A percentile compares a stretch with the other conserved stretches of the same genome.
Evolutionary conservation across 1,139 yeast species (phyloP).

Genomic region (Debaryomycetaceae sp.): DNA sequence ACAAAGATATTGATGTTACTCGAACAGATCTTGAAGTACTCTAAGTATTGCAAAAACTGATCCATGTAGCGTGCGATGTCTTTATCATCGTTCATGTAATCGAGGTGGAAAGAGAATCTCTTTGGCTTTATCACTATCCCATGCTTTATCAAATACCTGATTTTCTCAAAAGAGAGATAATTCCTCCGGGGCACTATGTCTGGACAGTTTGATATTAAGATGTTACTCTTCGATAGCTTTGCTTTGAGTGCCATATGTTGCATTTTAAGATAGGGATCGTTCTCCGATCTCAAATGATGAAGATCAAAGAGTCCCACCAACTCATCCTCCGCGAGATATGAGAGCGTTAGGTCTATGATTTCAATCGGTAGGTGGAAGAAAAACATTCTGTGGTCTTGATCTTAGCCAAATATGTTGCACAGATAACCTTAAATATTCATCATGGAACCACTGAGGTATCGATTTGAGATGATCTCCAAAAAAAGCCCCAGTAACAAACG

Average conservation of each 20-base stretch:
- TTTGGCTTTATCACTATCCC: constrained; percentile 18
- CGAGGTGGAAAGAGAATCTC: constrained; percentile 13
- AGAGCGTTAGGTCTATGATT: constrained; percentile 11
- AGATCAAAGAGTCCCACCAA: constrained; percentile 14
- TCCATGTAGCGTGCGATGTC: not conserved
- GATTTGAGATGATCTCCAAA: not conserved
- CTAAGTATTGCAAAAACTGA: constrained; percentile 1
- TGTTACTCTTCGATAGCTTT: constrained; percentile 9
- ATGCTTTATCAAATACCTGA: constrained; percentile 14
- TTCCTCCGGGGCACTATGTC: not conserved
- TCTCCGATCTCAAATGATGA: constrained; percentile 3
- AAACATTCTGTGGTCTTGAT: not conserved
- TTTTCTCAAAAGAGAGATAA: constrained; percentile 1
- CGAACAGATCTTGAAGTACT: constrained; percentile 8
- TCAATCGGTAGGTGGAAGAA: constrained; percentile 12
- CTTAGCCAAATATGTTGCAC: too few species aligned
- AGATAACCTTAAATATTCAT: not conserved
- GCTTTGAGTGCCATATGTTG: constrained; percentile 17
- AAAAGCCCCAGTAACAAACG: not conserved
- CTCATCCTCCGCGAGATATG: constrained; percentile 13
- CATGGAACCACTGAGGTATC: not conserved
- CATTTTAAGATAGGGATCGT: constrained; percentile 9
- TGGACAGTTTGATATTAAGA: constrained; percentile 12
- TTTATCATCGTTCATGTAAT: not conserved
- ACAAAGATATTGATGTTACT: constrained; percentile 9